Evolutionary conservation across 225 moss, liverwort and hornwort species (phyloP), one percentile per base, ranked within the genome.

Genomic region (Sphagnum tenellum): DNA sequence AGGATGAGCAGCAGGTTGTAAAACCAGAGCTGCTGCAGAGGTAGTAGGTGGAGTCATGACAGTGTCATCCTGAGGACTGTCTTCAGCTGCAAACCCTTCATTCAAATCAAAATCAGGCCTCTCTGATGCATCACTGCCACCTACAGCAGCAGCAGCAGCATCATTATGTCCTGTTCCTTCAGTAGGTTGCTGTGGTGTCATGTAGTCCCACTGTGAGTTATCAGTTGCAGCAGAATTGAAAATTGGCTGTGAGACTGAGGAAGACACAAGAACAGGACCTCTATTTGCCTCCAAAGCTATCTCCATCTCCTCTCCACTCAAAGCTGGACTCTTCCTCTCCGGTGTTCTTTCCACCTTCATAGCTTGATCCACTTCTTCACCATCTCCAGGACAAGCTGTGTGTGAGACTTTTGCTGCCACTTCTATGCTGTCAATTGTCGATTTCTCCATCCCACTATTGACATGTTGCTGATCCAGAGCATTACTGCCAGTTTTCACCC

Each of bases 21-120:
- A 72, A 59, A 74, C 75, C 64, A 79, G 70, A 64, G 78, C 77
- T 66, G 84, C 47, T 58, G 76, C 64, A 50, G 83, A 72, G 46
- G 70, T 80, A 29, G 29, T 29, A 66, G 75, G 78, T 60, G 70
- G 71, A 47, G 88, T 79, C 59, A 78, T 87, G 53, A 75, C 73
- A 52, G 81, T 85, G 68, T 93, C 93, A 54, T 93, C 90, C 61
- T 77, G 81, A 45, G 81, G 87, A 75, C 71, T 74, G 64, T 86
- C 85, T 70, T 90, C 95, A 57, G 76, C 86, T 64, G 79, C 71
- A 71, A 98, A 87, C 52, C 96, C 96, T 73, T 98, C 96, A 77
- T 98, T 98, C 76, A 98, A 74, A 70, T 98, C 96, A 75, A 98
- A 98, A 82, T 93, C 90, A 69, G 90, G 96, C 65, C 96, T 88